Evolutionary conservation across 768 basidiomycete species (phyloP).

Genomic region (Lactarius indigo): DNA sequence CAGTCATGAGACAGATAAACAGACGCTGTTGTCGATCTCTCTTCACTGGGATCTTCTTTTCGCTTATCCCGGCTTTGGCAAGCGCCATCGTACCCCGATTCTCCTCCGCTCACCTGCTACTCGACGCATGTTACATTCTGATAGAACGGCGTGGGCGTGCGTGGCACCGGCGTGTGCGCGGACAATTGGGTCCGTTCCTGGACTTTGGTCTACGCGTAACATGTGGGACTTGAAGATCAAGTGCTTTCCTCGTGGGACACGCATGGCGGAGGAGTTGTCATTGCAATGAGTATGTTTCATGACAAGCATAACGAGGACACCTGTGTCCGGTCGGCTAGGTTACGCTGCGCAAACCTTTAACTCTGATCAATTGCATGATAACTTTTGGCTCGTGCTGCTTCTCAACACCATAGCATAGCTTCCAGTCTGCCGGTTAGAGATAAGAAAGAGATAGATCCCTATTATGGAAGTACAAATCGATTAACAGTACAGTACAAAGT

Average conservation of each 20-base stretch:
- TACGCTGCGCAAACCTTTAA: neutral
- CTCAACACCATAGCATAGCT: neutral
- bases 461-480: conserved; percentile 19
- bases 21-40: neutral
- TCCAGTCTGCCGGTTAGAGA: neutral
- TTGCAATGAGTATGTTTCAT: neutral
- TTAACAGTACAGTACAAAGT: conserved; percentile 21
- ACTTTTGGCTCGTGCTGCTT: neutral
- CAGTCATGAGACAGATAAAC: neutral
- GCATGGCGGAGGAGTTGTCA: neutral
- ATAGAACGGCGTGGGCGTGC: neutral
- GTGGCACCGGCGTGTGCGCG: neutral
- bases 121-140: neutral
- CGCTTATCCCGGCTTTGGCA: neutral
- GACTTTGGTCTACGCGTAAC: neutral
- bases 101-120: neutral
- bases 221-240: neutral
- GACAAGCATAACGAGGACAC: neutral
- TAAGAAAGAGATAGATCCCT: neutral
- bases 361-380: neutral
- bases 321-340: neutral
- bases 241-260: neutral
- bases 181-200: neutral
- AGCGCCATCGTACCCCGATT: neutral
- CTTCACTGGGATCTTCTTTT: neutral